Base-by-base conservation (phyloP, 1,139 yeast genomes). In the Pichia sp. region DNA sequence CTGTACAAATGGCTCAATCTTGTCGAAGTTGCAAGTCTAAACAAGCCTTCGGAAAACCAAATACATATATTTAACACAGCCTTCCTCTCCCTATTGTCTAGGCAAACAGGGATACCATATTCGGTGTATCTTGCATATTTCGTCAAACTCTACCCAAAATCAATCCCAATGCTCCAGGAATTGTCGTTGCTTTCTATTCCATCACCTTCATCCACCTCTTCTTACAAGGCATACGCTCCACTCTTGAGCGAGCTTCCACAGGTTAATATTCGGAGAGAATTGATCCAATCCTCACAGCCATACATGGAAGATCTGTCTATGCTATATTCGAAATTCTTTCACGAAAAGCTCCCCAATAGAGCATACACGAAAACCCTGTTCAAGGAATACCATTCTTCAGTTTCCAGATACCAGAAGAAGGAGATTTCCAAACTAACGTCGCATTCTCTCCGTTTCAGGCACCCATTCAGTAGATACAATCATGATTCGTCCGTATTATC, bases 401-500 rank as follows among this genome's bases (percentile, higher is more conserved):
- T 56, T 6, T 24, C 14, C 6, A 36, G 41, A 20, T 40, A 33
- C 51, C 55, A 50, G 50, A 12, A 20, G 10, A n/a, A 10, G 14
- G 50, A 56, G 36, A 8, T 2, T 6, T 6, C 29, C 29, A 29
- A 34, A 34, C 38, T 34, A 10, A 5, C 10, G n/a, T 9, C 38
- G 8, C 38, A 34, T 6, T 34, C 38, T 6, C 4, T 12, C n/a
- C n/a, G 20, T 20, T 45, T 27, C 30, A 8, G 5, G 40, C 64
- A 63, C 47, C 67, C 67, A 30, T 62, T 63, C 46, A 49, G 55
- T 30, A 34, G 51, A 33, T 20, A 34, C 4, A 43, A 51, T 43
- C 65, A 63, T 50, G 57, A 57, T 48, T 47, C 60, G 7, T 42
- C 55, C 27, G 57, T 65, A 3, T 46, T 65, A 30, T 58, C 61